Base-by-base conservation (phyloP, 371 early-diverging fungal species). In the Mucor racemosus region DNA sequence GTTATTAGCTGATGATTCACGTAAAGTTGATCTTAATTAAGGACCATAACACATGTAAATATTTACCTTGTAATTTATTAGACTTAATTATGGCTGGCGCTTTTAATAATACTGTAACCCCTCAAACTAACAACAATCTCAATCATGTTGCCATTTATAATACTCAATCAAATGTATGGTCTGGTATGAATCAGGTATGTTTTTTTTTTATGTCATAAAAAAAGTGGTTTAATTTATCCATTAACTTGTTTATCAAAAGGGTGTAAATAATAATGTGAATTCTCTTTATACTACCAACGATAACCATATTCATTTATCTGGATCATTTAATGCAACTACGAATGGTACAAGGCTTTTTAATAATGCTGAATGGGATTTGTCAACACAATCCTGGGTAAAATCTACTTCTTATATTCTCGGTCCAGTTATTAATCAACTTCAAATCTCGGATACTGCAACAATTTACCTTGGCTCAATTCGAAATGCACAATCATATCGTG, bases 401-500 rank as follows among this genome's bases (percentile, higher is more conserved):
- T 62, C 68, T 0, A 50, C 62, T 0, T 62, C 68, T 3, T 71
- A 76, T 10, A 40, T 78, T 1, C 58, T 70, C 0, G 81, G 81
- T 0, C 60, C 57, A 1, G 21, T 78, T 1, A 46, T 46, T 4
- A 56, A 62, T 14, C 68, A 57, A 14, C 7, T 63, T 5, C 53
- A 34, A 0, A 10, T 76, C 4, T 39, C 55, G 14, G 31, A 33
- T 6, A 62, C 50, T 3, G 48, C 40, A 5, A 58, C 40, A 1
- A 6, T 77, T 0, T 69, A 71, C 39, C 57, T 68, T 10, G 81
- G 81, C 4, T n/a, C 36, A 4, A 59, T 81, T 19, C 64, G 34
- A 40, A 71, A 60, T 10, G 81, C 79, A 13, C 81, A 81, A 57
- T 77, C 70, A 0, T 76, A 77, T 46, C 65, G 68, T 59, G 70